Evolutionary conservation across 768 basidiomycete genomes (phyloP), one percentile per base, ranked within the genome.

Genomic region (Leccinum rimulosum): DNA sequence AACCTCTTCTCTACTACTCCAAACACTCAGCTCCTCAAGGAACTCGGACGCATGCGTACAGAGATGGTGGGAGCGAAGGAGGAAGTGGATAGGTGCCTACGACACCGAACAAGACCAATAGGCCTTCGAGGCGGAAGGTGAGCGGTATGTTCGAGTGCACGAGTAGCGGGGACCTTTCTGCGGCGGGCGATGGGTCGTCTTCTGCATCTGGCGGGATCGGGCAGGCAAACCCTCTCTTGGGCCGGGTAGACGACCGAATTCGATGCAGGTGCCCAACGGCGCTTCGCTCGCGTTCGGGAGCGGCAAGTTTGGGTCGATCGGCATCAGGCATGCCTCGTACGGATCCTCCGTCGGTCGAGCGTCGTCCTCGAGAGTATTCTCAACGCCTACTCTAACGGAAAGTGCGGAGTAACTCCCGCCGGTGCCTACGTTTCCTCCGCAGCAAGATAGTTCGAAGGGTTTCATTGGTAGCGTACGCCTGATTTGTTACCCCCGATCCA

Each of bases 401-500:
- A 73, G 73, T 36, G 52, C 49, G 36, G 70, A 73, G 52, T 72
- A 74, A 19, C 51, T 68, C 4, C 68, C 70, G 19, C 71, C 66
- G 1, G 40, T 70, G 1, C 68, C 68, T 19, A 53, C 52, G 12
- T 62, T 64, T 10, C 58, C 62, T 65, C 6, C 15, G 1, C 43
- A 43, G 43, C 72, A 56, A 71, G 79, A 70, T 58, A 69, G 77
- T 66, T 68, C 76, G 56, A 60, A 86, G 60, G 59, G 74, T 2
- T 81, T 89, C 65, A 83, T 88, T 78, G 83, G 84, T 9, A 82
- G 82, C 10, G 25, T 17, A 54, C 57, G 14, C 38, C 57, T 1
- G 70, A 70, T 2, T 67, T 84, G 51, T 71, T 84, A 35, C 79
- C 83, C 10, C 81, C 81, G 3, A 82, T 86, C 55, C 79, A 84